phyloP scores from a whole-genome alignment of 2,329 filamentous ascomycete genomes.

The Botrytis hyacinthi region DNA sequence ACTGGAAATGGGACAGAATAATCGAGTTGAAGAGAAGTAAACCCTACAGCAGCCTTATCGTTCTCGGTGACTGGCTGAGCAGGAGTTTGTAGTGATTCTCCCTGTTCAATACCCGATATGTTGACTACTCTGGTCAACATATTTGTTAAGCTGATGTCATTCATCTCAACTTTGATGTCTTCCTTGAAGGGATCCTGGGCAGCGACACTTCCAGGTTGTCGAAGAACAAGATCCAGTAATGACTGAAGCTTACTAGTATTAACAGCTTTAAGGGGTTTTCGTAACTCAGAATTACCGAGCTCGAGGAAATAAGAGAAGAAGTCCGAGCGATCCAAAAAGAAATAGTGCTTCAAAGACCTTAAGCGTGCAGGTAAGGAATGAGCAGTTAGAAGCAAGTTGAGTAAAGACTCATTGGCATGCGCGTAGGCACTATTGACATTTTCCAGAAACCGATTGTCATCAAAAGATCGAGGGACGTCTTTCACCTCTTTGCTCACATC shows the following conservation, averaged over 20 bases:
- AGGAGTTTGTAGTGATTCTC: constrained; percentile 72
- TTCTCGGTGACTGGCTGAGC: constrained; percentile 66
- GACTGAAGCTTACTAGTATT: constrained; percentile 94
- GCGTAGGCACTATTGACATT: constrained; percentile 96
- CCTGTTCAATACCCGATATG: constrained; percentile 91
- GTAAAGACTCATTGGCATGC: constrained; percentile 88
- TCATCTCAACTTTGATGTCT: constrained; percentile 97
- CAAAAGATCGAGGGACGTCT: constrained; percentile 88
- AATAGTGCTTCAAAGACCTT: constrained; percentile 94
- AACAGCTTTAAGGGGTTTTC: constrained; percentile 82
- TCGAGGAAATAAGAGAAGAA: constrained; percentile 99
- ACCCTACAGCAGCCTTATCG: constrained; percentile 84
- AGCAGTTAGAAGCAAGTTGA: constrained; percentile 87
- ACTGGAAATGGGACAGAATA: constrained; percentile 93
- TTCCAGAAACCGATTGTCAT: constrained; percentile 87
- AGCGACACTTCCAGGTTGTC: constrained; percentile 93
- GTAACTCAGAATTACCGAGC: constrained; percentile 81
- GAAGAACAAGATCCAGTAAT: constrained; percentile 88
- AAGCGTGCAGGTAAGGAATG: constrained; percentile 86
- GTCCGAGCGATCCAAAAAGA: constrained; percentile 96
- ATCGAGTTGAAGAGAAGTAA: constrained; percentile 90
- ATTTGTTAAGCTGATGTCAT: constrained; percentile 87
- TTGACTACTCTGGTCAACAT: constrained; percentile 95
- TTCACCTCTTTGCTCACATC: constrained; percentile 85
- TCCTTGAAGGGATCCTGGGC: constrained; percentile 97